These are phyloP conservation scores for Byssochlamys sp. DNA, from an alignment of 2,329 filamentous ascomycete genomes.

Conservation along the genomic window DNA sequence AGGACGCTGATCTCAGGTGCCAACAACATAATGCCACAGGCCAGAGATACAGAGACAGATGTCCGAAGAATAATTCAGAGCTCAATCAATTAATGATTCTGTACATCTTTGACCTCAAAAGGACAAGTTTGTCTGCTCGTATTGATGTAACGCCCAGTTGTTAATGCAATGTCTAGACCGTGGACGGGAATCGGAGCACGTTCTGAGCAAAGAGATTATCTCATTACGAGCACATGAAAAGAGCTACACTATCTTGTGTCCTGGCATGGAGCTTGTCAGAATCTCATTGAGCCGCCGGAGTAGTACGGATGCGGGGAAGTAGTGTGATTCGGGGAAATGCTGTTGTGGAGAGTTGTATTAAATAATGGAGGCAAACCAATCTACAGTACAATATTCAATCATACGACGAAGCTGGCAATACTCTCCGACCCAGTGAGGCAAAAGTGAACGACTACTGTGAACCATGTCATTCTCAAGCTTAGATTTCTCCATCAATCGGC, in stretches of 20 bases:
- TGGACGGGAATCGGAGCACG: neutral
- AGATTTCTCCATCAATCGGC: neutral
- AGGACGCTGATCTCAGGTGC: neutral
- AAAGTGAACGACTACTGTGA: neutral
- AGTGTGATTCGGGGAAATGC: neutral
- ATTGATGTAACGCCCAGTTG: neutral
- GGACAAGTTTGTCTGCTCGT: neutral
- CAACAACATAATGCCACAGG: neutral
- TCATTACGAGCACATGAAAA: neutral
- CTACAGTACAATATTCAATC: neutral
- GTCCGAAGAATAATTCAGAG: neutral
- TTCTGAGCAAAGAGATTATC: neutral
- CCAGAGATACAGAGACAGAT: neutral
- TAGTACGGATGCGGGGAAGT: neutral
- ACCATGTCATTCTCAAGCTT: neutral
- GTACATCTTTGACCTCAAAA: neutral
- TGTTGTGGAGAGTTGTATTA: neutral
- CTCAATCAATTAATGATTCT: neutral
- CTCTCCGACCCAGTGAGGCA: neutral
- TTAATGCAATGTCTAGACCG: neutral
- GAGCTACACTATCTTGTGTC: neutral
- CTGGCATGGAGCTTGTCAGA: neutral
- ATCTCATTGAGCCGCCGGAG: neutral
- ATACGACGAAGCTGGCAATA: neutral
- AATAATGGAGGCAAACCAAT: neutral